Percentiles rank a stretch among this genome's conserved stretches.
Conservation (phyloP, 306 rosid species). For the Luffa aegyptiaca region DNA sequence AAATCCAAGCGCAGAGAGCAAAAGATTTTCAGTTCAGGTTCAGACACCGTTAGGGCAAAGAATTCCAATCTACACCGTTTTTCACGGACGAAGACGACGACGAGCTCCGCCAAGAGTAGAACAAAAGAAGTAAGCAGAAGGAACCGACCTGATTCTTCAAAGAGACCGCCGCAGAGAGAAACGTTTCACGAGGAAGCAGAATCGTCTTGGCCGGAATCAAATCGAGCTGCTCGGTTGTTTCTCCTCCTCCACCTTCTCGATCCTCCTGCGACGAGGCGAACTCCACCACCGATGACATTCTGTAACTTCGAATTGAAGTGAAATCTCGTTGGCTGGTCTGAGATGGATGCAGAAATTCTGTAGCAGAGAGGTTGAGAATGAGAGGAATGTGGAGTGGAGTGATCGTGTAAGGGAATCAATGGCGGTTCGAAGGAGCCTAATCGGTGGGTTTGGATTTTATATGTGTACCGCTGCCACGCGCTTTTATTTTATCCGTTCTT, state of each 20-base stretch:
- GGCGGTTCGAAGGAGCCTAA: neutral
- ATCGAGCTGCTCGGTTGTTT: slow-evolving; percentile 29
- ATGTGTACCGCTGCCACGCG: neutral
- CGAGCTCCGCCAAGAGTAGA: neutral
- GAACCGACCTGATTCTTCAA: slow-evolving; percentile 58
- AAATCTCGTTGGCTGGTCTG: neutral
- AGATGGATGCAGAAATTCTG: neutral
- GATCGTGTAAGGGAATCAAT: neutral
- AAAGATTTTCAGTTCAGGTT: neutral
- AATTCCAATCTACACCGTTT: neutral
- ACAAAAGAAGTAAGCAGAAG: neutral
- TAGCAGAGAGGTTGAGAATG: neutral
- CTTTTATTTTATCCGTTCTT: neutral
- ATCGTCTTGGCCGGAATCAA: slow-evolving; percentile 16
- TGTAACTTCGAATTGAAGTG: neutral
- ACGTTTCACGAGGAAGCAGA: slow-evolving; percentile 29
- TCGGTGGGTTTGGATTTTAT: neutral
- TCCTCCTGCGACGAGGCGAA: slow-evolving; percentile 23
- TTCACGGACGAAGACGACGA: neutral
- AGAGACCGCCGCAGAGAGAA: slow-evolving; percentile 51
- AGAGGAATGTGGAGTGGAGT: neutral
- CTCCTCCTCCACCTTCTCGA: slow-evolving; percentile 17
- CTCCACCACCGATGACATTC: slow-evolving; percentile 31
- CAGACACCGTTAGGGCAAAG: neutral
- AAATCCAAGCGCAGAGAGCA: neutral